Conservation (phyloP, 176 grass and related monocot species). For the Zoysia japonica region DNA sequence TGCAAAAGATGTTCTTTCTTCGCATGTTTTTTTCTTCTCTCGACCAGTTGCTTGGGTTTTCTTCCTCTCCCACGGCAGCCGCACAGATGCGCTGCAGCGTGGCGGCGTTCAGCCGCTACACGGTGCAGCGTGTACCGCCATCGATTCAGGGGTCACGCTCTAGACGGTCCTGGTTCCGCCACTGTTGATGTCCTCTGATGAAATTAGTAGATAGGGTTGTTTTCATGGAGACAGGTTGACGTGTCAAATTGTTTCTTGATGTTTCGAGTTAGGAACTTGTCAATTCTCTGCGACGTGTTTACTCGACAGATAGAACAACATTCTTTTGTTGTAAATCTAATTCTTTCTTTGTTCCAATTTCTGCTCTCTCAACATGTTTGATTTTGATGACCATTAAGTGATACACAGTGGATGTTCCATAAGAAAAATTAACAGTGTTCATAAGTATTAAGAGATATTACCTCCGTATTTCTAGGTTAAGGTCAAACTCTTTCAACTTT, state of each 20-base stretch:
- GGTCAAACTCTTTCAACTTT: too few relatives aligned
- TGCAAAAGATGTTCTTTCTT: slow-evolving; percentile 35
- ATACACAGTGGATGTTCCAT: background rate
- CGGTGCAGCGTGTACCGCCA: background rate
- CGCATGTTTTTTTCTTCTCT: slow-evolving; percentile 17
- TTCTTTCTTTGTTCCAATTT: too few relatives aligned
- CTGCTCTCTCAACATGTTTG: background rate
- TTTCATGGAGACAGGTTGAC: background rate
- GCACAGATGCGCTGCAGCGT: slow-evolving; percentile 4
- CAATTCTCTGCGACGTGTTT: too few relatives aligned
- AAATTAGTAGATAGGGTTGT: background rate
- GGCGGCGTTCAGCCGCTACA: slow-evolving; percentile 13
- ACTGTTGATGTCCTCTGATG: background rate
- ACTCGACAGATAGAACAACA: background rate
- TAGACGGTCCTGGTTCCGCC: background rate
- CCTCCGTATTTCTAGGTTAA: too few relatives aligned
- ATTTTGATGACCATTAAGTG: background rate
- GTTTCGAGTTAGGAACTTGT: background rate
- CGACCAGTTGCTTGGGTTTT: slow-evolving; percentile 1
- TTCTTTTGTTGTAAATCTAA: too few relatives aligned
- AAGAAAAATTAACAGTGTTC: too few relatives aligned
- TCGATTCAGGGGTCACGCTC: background rate
- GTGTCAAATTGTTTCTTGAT: background rate
- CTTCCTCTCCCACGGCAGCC: background rate
- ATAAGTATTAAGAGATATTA: too few relatives aligned